Evolutionary conservation across 257 asterid genomes (phyloP).

Genomic region (Vinca minor): DNA sequence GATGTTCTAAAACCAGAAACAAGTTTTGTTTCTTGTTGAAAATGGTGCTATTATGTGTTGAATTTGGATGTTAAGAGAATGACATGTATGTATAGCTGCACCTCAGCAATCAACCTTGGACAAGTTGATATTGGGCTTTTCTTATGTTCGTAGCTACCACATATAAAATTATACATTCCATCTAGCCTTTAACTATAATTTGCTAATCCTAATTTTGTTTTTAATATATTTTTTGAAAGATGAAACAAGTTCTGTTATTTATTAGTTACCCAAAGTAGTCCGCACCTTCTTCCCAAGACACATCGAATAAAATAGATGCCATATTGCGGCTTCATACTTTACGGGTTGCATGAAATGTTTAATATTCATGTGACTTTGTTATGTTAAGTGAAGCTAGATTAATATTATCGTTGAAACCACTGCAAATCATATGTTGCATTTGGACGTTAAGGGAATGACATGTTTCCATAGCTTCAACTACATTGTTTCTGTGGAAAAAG

Average conservation of each 20-base stretch:
- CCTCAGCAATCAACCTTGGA: no score
- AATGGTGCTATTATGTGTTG: conserved; percentile 8
- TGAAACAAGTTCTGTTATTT: not conserved
- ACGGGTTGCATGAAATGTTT: conserved; percentile 14
- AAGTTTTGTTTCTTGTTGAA: conserved; percentile 14
- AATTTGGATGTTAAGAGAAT: conserved; percentile 13
- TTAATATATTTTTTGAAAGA: not conserved
- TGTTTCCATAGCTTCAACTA: not conserved
- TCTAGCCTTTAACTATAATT: not conserved
- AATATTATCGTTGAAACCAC: conserved; percentile 27
- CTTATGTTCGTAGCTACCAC: no score
- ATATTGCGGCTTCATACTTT: conserved; percentile 19
- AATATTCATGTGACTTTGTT: conserved; percentile 13
- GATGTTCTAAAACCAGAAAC: not conserved
- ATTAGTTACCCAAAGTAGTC: not conserved
- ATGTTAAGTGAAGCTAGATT: conserved; percentile 15
- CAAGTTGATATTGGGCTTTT: conserved; percentile 1
- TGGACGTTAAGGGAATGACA: conserved; percentile 33
- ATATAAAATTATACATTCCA: not conserved
- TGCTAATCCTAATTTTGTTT: not conserved
- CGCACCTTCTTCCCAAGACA: not conserved
- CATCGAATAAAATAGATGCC: not conserved
- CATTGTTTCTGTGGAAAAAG: not conserved
- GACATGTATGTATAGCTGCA: conserved; percentile 11
- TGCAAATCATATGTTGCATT: conserved; percentile 21